phyloP scores from a whole-genome alignment of 306 rosid species.

The Glycine soja region DNA sequence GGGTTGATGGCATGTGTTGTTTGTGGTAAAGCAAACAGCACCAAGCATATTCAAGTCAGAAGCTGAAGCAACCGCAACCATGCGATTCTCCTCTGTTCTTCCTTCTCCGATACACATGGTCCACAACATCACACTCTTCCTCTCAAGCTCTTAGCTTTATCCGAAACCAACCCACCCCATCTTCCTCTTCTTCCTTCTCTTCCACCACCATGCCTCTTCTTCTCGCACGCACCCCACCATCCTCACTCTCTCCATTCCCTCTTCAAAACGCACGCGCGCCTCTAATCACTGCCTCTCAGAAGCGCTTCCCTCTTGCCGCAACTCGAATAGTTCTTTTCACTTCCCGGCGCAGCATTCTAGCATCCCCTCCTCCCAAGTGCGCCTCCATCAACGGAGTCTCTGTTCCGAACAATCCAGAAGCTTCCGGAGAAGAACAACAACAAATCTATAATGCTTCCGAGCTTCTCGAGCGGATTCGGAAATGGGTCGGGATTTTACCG shows the following conservation, averaged over 20 bases:
- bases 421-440: conserved; percentile 19
- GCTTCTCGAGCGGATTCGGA: conserved; percentile 47
- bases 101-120: conserved; percentile 32
- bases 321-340: conserved; percentile 39
- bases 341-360: conserved; percentile 47
- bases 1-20: neutral
- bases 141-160: conserved; percentile 41
- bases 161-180: neutral
- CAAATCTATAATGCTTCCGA: conserved; percentile 28
- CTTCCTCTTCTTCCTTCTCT: neutral
- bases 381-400: conserved; percentile 72
- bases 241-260: conserved; percentile 40
- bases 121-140: conserved; percentile 4
- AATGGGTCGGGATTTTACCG: conserved; percentile 49
- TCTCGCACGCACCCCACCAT: conserved; percentile 54
- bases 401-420: conserved; percentile 51
- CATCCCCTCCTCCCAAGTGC: conserved; percentile 47
- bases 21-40: conserved; percentile 14
- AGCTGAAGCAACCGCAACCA: neutral
- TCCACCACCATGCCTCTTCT: conserved; percentile 57
- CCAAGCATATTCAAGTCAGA: neutral
- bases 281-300: neutral
- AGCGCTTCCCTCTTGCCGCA: conserved; percentile 41
- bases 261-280: neutral
- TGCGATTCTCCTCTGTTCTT: neutral